Percentiles rank a stretch among this genome's conserved stretches.
These are phyloP conservation scores for Phytophthora idaei DNA, from an alignment of 352 stramenopile species.

Conservation along the genomic window DNA sequence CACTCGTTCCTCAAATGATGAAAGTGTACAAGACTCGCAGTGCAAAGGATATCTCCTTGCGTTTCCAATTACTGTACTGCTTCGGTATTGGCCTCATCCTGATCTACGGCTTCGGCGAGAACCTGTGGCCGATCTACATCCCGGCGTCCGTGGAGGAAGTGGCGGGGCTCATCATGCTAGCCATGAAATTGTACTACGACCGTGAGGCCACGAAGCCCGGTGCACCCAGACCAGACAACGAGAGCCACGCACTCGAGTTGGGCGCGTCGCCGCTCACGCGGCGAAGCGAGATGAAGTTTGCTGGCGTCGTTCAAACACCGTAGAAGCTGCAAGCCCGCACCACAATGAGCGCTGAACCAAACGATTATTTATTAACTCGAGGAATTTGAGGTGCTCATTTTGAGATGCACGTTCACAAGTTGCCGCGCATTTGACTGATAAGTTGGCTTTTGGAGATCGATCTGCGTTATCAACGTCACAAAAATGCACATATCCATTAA, in stretches of 20 bases:
- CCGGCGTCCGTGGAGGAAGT: slow-evolving; percentile 50
- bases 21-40: slow-evolving; percentile 73
- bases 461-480: not conserved
- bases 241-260: slow-evolving; percentile 22
- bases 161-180: slow-evolving; percentile 42
- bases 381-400: slow-evolving; percentile 21
- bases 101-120: slow-evolving; percentile 53
- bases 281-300: slow-evolving; percentile 29
- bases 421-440: not conserved
- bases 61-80: slow-evolving; percentile 56
- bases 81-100: slow-evolving; percentile 45
- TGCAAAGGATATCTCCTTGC: slow-evolving; percentile 59
- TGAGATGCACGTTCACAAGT: not conserved
- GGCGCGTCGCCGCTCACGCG: slow-evolving; percentile 26
- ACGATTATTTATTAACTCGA: slow-evolving; percentile 28
- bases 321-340: slow-evolving; percentile 4
- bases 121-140: slow-evolving; percentile 65
- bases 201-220: slow-evolving; percentile 9
- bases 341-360: slow-evolving; percentile 16
- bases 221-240: slow-evolving; percentile 9
- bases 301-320: slow-evolving; percentile 15
- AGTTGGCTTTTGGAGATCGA: not conserved
- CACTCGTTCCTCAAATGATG: slow-evolving; percentile 61
- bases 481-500: not conserved
- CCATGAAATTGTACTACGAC: slow-evolving; percentile 49